Evolutionary conservation across 2,329 filamentous ascomycete species (phyloP).

Genomic region (Arthrobotrys sinensis): DNA sequence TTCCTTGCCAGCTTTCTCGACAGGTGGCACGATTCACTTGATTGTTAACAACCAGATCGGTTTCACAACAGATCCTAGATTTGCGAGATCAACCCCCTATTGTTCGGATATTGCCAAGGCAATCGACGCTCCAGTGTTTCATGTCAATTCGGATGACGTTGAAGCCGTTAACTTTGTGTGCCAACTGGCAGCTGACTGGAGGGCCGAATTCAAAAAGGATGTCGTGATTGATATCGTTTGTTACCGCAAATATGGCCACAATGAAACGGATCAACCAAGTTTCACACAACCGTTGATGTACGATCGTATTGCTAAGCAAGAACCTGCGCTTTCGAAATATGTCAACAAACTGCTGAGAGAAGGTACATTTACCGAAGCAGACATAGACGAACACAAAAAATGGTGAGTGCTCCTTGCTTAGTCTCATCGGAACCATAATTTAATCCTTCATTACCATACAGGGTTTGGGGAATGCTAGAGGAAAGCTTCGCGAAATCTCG

Average conservation of each 20-base stretch:
- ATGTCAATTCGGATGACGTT: slow-evolving; percentile 98
- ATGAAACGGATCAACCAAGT: slow-evolving; percentile 98
- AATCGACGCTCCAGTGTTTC: slow-evolving; percentile 98
- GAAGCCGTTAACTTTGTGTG: slow-evolving; percentile 99
- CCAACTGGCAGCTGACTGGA: slow-evolving; percentile 97
- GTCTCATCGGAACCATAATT: background rate
- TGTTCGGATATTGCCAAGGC: slow-evolving; percentile 99
- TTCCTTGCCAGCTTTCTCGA: slow-evolving; percentile 94
- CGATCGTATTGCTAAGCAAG: slow-evolving; percentile 91
- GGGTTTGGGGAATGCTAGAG: slow-evolving; percentile 96
- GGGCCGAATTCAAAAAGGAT: slow-evolving; percentile 97
- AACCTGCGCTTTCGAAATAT: slow-evolving; percentile 90
- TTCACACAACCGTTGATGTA: slow-evolving; percentile 99
- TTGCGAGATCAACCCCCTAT: slow-evolving; percentile 96
- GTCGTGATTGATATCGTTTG: slow-evolving; percentile 98
- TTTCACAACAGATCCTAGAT: slow-evolving; percentile 98
- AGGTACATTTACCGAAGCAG: slow-evolving; percentile 95
- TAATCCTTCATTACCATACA: slow-evolving; percentile 13
- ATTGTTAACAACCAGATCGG: slow-evolving; percentile 99
- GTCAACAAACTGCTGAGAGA: slow-evolving; percentile 90
- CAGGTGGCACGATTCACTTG: slow-evolving; percentile 95
- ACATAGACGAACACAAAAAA: slow-evolving; percentile 98
- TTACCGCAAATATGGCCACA: slow-evolving; percentile 99
- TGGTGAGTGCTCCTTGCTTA: slow-evolving; percentile 72
- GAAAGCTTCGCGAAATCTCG: slow-evolving; percentile 98